Base-by-base conservation (phyloP, 306 rosid genomes). In the Gastrolobium villosum region DNA sequence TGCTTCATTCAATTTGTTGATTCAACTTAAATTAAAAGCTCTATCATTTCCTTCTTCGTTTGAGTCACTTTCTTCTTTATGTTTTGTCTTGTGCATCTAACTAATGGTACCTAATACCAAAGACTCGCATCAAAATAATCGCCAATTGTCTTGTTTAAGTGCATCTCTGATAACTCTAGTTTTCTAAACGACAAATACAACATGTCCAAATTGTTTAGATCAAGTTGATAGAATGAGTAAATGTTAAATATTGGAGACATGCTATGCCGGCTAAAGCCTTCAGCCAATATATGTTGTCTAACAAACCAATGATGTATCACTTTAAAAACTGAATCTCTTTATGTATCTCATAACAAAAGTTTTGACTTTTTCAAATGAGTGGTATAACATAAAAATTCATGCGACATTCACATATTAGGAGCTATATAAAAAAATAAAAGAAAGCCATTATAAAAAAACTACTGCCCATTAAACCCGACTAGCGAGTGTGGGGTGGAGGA, bases 1-100 rank as follows among this genome's bases (percentile, higher is more conserved):
- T 81, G 48, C 0, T 70, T 84, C n/a, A 70, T 79, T 69, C 48
- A 30, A 79, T 75, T 83, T 62, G 71, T 70, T 75, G 60, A 54
- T 56, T 61, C 54, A 31, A 45, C 5, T 36, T 46, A 6, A 30
- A 50, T 65, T 46, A 9, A 40, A 66, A 48, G 44, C 3, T 35
- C 4, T 71, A 44, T 45, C 6, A 37, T 14, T 77, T 56, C 10
- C 1, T 54, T 57, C 1, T 4, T n/a, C 4, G 5, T 43, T 2
- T 73, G 2, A 46, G 43, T 14, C 10, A 9, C 71, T 11, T 35
- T 59, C 15, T 59, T 34, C 70, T 46, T 6, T 69, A n/a, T 45
- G 79, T 79, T 32, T 26, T 63, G 5, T 63, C 44, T 66, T 43
- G 36, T 4, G 37, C 41, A 43, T 13, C 70, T 59, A 26, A 48